These are phyloP conservation scores for Candida silvicultrix DNA, from an alignment of 805 yeast genomes.

Conservation along the genomic window DNA sequence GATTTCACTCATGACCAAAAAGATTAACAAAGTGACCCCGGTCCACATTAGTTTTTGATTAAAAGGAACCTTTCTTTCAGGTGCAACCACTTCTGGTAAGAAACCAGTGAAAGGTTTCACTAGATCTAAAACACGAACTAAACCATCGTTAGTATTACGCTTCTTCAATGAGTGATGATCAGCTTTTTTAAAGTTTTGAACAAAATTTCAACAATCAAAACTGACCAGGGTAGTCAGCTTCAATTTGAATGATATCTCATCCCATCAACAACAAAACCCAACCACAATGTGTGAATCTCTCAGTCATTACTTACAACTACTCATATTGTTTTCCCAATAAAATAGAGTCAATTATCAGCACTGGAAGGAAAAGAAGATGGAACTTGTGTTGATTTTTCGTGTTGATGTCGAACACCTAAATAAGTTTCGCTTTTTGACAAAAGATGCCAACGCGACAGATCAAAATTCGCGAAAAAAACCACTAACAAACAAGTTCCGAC, in stretches of 20 bases:
- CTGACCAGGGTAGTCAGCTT: neutral
- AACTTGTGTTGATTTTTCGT: neutral
- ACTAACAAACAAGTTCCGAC: neutral
- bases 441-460: neutral
- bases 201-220: neutral
- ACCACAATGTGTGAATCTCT: no score
- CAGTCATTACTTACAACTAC: neutral
- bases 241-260: no score
- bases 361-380: neutral
- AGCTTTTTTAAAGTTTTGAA: neutral
- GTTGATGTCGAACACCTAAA: neutral
- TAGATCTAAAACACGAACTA: slow-evolving; percentile 70
- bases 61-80: slow-evolving; percentile 83
- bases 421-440: neutral
- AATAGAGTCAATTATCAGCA: neutral
- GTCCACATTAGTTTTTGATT: slow-evolving; percentile 91
- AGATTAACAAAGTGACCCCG: slow-evolving; percentile 76
- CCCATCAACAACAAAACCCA: no score
- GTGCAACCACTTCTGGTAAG: slow-evolving; percentile 87
- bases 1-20: slow-evolving; percentile 82
- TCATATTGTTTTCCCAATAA: neutral
- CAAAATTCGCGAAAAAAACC: neutral
- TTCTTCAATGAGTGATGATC: neutral
- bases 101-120: slow-evolving; percentile 86
- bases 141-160: neutral